Base-by-base conservation (phyloP, 148 eudicot genomes). In the Fallopia convolvulus region DNA sequence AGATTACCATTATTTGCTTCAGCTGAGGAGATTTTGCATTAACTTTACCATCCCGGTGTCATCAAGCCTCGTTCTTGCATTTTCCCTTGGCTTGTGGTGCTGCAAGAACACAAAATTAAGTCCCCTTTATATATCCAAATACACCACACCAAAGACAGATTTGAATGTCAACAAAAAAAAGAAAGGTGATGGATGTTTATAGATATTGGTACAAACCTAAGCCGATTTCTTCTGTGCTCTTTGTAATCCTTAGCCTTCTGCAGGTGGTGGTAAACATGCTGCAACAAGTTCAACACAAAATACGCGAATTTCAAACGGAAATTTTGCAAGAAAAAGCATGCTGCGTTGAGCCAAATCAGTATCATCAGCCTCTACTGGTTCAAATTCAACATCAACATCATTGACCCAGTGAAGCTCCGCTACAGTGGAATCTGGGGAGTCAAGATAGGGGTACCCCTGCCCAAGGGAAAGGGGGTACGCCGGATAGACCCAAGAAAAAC, bases 201-300 rank as follows among this genome's bases (percentile, higher is more conserved):
- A 3, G n/a, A 5, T 50, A 48, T 50, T 2, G 15, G 18, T 13
- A 63, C 70, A 2, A 63, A 84, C 86, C 81, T 76, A 81, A 66
- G 33, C 86, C 82, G 41, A 79, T 81, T 49, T 84, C 86, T 5
- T 84, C 84, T 0, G 84, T 76, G 72, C 86, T 78, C 77, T 84
- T 84, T 77, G 82, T 79, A 80, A 84, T 81, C 80, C 86, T 81
- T 71, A 84, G 72, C 65, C 84, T 84, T 77, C 49, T 81, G 55
- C 86, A 84, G 5, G 82, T 21, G 48, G 68, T 76, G 61, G 72
- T 74, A 72, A 84, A 84, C 86, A 84, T 79, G 39, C 86, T 84
- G 82, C 79, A 79, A 23, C 48, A 32, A 55, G 10, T 55, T n/a
- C 61, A 21, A 55, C 4, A 21, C 3, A 18, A 55, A 55, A n/a